Evolutionary conservation across 306 rosid genomes (phyloP).

Genomic region (Adenanthera pavonina): DNA sequence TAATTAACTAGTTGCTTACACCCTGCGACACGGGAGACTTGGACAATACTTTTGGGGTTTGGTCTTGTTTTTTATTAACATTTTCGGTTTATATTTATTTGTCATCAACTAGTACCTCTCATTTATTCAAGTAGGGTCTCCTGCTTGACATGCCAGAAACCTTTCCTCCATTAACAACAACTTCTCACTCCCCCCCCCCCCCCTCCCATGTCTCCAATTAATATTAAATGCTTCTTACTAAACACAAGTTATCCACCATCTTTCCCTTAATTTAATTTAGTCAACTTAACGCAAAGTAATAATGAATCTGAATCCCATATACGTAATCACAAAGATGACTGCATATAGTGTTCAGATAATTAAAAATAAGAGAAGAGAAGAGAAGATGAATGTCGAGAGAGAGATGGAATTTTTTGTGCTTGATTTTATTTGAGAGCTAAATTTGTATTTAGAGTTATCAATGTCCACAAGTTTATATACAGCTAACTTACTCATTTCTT

Average conservation of each 20-base stretch:
- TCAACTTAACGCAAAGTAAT: background rate
- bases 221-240: slow-evolving; percentile 28
- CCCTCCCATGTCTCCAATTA: slow-evolving; percentile 1
- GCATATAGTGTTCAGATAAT: background rate
- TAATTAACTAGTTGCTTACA: background rate
- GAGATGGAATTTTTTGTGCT: too few relatives aligned
- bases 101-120: background rate
- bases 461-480: too few relatives aligned
- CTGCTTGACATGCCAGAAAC: background rate
- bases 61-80: background rate
- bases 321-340: background rate
- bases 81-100: background rate
- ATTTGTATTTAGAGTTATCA: too few relatives aligned
- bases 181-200: background rate
- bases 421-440: too few relatives aligned
- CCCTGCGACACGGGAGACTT: background rate
- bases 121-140: background rate
- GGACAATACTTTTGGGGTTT: background rate
- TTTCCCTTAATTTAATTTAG: background rate
- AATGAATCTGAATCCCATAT: background rate
- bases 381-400: background rate
- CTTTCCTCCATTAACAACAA: background rate
- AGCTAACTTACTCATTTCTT: too few relatives aligned
- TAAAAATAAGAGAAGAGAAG: background rate
- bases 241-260: background rate